phyloP scores from a whole-genome alignment of 2,329 filamentous ascomycete species.

The Scedosporium aurantiacum region DNA sequence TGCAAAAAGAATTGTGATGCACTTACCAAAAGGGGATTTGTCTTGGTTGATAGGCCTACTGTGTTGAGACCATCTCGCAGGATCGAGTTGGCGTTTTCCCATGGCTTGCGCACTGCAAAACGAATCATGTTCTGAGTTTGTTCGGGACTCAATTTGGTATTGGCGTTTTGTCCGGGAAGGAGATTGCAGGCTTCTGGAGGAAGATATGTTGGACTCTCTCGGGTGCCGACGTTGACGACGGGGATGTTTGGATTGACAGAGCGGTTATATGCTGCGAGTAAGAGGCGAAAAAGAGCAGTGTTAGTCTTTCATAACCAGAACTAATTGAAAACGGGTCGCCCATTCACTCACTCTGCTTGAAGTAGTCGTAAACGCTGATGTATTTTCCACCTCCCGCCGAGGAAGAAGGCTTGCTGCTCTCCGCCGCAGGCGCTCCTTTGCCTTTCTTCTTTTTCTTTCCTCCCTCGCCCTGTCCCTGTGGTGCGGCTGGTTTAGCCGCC shows the following conservation, averaged over 20 bases:
- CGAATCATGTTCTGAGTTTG: constrained; percentile 61
- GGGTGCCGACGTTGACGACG: constrained; percentile 55
- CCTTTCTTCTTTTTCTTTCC: constrained; percentile 13
- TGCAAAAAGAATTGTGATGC: constrained; percentile 14
- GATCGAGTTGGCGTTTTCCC: constrained; percentile 57
- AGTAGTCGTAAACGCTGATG: constrained; percentile 41
- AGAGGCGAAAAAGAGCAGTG: too few relatives aligned
- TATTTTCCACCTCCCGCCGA: constrained; percentile 24
- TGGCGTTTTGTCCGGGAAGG: constrained; percentile 23
- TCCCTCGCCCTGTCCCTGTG: constrained; percentile 6
- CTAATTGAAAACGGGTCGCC: constrained; percentile 10
- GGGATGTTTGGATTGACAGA: constrained; percentile 31
- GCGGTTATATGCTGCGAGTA: constrained; percentile 19
- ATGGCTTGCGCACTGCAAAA: constrained; percentile 58
- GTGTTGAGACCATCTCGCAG: constrained; percentile 42
- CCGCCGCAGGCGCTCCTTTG: constrained; percentile 17
- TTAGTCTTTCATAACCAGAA: neutral
- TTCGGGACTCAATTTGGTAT: constrained; percentile 18
- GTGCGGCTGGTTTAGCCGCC: neutral
- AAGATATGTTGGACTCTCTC: constrained; percentile 46
- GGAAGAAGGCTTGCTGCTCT: neutral
- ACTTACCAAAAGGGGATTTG: constrained; percentile 26
- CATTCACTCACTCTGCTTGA: constrained; percentile 29
- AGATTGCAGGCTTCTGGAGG: constrained; percentile 57
- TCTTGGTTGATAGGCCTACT: constrained; percentile 40